These are phyloP conservation scores for Calamus simplicifolius DNA, from an alignment of 176 grass and related monocot genomes.

Conservation along the genomic window DNA sequence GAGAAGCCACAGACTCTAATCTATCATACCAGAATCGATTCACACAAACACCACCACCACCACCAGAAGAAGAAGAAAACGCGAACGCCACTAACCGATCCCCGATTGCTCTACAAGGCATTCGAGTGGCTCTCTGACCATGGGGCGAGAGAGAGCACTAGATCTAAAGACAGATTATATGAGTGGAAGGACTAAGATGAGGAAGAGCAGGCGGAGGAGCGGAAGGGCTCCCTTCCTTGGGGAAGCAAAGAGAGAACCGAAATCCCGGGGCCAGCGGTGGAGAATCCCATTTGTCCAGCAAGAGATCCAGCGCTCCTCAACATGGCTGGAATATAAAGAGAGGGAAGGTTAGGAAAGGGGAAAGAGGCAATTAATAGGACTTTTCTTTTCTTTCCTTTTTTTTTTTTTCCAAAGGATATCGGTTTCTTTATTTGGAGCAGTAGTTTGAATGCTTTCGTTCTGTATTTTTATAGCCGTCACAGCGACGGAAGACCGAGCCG, in stretches of 20 bases:
- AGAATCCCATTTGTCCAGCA: slow-evolving; percentile 17
- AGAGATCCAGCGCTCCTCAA: too few species aligned
- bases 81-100: slow-evolving; percentile 7
- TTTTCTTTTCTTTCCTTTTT: too few species aligned
- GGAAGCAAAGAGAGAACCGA: too few species aligned
- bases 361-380: too few species aligned
- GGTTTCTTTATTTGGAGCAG: too few species aligned
- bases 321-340: too few species aligned
- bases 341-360: too few species aligned
- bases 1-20: neutral
- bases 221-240: slow-evolving; percentile 5
- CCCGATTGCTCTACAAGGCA: slow-evolving; percentile 19
- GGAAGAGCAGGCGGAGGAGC: slow-evolving; percentile 21
- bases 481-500: too few species aligned
- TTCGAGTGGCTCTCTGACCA: slow-evolving; percentile 9
- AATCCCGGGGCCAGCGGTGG: neutral
- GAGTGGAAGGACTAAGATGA: slow-evolving; percentile 21
- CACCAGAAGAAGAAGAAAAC: neutral
- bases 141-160: slow-evolving; percentile 1
- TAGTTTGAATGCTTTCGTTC: too few species aligned
- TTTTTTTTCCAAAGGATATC: too few species aligned
- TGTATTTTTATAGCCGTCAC: too few species aligned
- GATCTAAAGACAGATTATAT: neutral
- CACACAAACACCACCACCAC: neutral
- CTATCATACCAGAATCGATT: slow-evolving; percentile 8